A percentile compares a stretch with the other conserved stretches of the same genome.
Conservation (phyloP, 177 flowering plant species). For the Vitis hybrid region DNA sequence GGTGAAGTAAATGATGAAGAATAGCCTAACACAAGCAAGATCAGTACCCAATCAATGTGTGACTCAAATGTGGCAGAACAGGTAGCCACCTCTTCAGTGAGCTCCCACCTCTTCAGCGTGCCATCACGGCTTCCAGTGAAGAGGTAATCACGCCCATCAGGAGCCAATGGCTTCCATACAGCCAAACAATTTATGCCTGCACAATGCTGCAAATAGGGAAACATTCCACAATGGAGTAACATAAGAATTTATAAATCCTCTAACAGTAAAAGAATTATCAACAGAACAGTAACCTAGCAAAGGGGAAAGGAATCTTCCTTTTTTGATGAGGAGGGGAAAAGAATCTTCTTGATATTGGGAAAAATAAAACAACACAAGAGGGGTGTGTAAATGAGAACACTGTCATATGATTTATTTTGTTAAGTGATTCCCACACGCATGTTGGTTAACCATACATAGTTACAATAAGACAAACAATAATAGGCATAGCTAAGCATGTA, state of each 20-base stretch:
- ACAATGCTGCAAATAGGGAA: constrained; percentile 69
- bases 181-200: constrained; percentile 93
- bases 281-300: neutral
- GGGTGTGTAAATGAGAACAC: neutral
- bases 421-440: no score
- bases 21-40: neutral
- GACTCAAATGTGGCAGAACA: constrained; percentile 98
- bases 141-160: constrained; percentile 53
- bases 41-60: constrained; percentile 92
- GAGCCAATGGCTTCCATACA: constrained; percentile 46
- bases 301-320: neutral
- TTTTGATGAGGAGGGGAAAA: neutral
- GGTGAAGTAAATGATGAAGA: neutral
- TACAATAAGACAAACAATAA: neutral
- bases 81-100: constrained; percentile 68
- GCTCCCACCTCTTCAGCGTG: constrained; percentile 84
- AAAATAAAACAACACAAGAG: neutral
- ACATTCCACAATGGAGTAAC: neutral
- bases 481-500: neutral
- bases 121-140: constrained; percentile 99
- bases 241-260: constrained; percentile 3
- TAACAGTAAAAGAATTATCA: neutral
- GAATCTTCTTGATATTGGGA: neutral
- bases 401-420: neutral
- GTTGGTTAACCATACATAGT: neutral